phyloP scores from a whole-genome alignment of 148 eudicot genomes.

The Selenicereus undatus region DNA sequence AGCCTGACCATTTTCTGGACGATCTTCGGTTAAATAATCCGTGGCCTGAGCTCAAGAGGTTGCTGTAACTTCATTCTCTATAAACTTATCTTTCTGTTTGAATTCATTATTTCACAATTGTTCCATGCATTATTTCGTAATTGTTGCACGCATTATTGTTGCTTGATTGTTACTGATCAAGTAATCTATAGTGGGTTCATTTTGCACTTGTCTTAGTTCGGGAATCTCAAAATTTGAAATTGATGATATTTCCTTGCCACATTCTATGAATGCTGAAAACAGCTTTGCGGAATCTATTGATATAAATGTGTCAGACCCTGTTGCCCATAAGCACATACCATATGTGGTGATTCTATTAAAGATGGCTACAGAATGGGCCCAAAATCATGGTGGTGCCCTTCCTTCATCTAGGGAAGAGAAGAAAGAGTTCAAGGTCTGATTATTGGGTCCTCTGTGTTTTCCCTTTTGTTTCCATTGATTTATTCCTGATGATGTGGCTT shows the following conservation, averaged over 20 bases:
- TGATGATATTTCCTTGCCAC: neutral
- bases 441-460: conserved; percentile 4
- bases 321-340: conserved; percentile 92
- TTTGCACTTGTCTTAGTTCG: neutral
- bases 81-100: neutral
- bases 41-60: conserved; percentile 92
- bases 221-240: neutral
- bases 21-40: conserved; percentile 94
- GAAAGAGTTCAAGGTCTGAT: conserved; percentile 72
- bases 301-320: conserved; percentile 65
- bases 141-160: neutral
- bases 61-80: conserved; percentile 8
- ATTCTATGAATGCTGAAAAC: conserved; percentile 22
- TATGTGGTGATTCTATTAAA: conserved; percentile 86
- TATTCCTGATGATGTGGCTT: conserved; percentile 13
- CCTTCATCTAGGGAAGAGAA: conserved; percentile 95
- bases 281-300: conserved; percentile 90
- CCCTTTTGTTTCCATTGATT: neutral
- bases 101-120: neutral
- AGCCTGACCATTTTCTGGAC: conserved; percentile 95
- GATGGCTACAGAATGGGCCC: conserved; percentile 86
- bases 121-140: too few relatives aligned
- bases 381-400: conserved; percentile 68
- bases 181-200: neutral
- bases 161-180: neutral